Conservation (phyloP, 2,329 filamentous ascomycete genomes). For the Phialophora tarda region DNA sequence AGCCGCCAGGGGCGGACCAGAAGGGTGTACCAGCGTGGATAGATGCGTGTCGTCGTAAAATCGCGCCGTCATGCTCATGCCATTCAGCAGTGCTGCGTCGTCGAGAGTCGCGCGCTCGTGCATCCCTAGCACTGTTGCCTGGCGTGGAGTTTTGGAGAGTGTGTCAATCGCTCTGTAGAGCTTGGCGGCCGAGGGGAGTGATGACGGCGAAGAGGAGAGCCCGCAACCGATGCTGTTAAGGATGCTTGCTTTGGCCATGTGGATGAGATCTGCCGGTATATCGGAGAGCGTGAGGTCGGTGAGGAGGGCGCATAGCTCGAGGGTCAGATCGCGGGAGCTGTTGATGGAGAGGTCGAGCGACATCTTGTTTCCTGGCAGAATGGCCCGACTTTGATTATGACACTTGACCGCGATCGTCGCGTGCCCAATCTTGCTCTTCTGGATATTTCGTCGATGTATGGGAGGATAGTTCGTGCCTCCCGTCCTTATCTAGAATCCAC, state of each 20-base stretch:
- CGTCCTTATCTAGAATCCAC: background rate
- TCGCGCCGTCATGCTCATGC: constrained; percentile 15
- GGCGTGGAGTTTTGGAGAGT: constrained; percentile 8
- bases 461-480: background rate
- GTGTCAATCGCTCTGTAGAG: constrained; percentile 16
- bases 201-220: constrained; percentile 11
- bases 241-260: constrained; percentile 21
- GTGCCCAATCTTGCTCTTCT: background rate
- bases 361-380: constrained; percentile 5
- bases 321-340: constrained; percentile 12
- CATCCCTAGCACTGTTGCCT: constrained; percentile 15
- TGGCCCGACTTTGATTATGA: background rate
- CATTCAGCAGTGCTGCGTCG: constrained; percentile 20
- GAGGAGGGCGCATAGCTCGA: constrained; percentile 12
- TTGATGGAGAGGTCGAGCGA: constrained; percentile 7
- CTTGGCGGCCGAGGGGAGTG: constrained; percentile 15
- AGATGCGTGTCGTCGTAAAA: constrained; percentile 22
- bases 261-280: background rate
- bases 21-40: constrained; percentile 13
- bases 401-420: background rate
- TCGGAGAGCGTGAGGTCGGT: constrained; percentile 3
- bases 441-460: background rate
- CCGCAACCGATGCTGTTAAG: constrained; percentile 21
- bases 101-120: constrained; percentile 10
- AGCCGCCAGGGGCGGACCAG: constrained; percentile 16